Conservation (phyloP, 148 eudicot species). For the Silene uniflora region DNA sequence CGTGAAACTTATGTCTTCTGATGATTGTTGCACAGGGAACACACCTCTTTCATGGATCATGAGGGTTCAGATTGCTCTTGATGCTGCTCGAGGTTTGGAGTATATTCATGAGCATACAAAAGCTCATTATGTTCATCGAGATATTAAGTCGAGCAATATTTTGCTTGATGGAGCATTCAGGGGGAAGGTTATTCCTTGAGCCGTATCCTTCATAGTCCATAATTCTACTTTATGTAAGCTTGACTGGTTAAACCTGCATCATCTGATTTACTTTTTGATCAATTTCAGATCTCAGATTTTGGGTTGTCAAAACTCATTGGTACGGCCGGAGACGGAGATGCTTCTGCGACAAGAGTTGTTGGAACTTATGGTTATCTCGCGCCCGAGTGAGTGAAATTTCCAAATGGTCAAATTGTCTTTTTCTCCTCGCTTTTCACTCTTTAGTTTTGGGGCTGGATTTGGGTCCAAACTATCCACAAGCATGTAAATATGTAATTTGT, state of each 20-base stretch:
- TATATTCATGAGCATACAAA: conserved; percentile 98
- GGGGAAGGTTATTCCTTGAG: conserved; percentile 59
- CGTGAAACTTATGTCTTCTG: neutral
- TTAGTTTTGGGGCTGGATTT: too few species aligned
- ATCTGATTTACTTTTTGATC: conserved; percentile 17
- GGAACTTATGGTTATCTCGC: conserved; percentile 98
- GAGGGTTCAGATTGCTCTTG: conserved; percentile 95
- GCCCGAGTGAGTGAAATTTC: conserved; percentile 69
- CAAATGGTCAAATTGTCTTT: neutral
- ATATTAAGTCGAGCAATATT: conserved; percentile 94
- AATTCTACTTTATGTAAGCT: neutral
- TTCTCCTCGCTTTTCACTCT: neutral
- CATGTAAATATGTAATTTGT: too few species aligned
- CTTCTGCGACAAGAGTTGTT: conserved; percentile 84
- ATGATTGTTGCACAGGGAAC: conserved; percentile 48
- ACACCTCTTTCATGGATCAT: conserved; percentile 93
- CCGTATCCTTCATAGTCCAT: neutral
- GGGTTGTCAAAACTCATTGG: conserved; percentile 92
- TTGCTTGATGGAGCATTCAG: conserved; percentile 83
- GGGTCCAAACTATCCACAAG: too few species aligned
- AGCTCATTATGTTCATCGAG: conserved; percentile 95
- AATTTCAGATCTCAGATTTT: conserved; percentile 79
- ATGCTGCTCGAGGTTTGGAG: conserved; percentile 95
- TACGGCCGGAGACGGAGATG: conserved; percentile 70
- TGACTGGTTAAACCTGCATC: neutral